phyloP scores from a whole-genome alignment of 371 early-diverging fungal species.

The Circinella minor region DNA sequence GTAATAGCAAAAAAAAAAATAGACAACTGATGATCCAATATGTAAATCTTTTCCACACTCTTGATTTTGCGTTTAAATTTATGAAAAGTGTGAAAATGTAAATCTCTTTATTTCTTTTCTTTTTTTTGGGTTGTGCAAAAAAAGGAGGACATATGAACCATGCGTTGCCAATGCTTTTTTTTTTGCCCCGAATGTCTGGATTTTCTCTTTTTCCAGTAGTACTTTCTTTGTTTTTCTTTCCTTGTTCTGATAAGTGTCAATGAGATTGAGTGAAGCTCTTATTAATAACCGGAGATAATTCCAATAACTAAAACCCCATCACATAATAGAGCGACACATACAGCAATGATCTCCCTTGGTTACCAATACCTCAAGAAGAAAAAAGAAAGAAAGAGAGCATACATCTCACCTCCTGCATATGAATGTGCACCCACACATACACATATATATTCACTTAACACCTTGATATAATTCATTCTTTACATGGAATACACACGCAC shows the following conservation, averaged over 20 bases:
- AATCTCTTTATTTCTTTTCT: not conserved
- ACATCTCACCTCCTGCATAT: not conserved
- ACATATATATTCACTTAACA: not conserved
- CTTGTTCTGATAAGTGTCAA: no score
- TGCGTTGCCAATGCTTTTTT: not conserved
- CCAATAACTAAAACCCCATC: not conserved
- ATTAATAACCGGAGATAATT: not conserved
- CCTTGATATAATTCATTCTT: not conserved
- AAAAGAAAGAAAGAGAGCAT: not conserved
- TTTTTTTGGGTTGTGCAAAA: not conserved
- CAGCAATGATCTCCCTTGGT: no score
- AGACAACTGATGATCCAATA: no score
- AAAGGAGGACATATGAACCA: slow-evolving; percentile 2
- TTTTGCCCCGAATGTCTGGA: slow-evolving; percentile 7
- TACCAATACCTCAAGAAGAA: no score
- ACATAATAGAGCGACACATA: no score
- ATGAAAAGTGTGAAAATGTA: not conserved
- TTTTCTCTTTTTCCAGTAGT: not conserved
- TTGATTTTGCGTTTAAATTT: no score
- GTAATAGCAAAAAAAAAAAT: no score
- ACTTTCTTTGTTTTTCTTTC: no score
- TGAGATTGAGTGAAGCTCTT: no score
- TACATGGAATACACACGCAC: no score
- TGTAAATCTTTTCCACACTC: no score
- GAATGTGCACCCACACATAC: not conserved